Evolutionary conservation across 257 asterid species (phyloP).

Genomic region (Echium plantagineum): DNA sequence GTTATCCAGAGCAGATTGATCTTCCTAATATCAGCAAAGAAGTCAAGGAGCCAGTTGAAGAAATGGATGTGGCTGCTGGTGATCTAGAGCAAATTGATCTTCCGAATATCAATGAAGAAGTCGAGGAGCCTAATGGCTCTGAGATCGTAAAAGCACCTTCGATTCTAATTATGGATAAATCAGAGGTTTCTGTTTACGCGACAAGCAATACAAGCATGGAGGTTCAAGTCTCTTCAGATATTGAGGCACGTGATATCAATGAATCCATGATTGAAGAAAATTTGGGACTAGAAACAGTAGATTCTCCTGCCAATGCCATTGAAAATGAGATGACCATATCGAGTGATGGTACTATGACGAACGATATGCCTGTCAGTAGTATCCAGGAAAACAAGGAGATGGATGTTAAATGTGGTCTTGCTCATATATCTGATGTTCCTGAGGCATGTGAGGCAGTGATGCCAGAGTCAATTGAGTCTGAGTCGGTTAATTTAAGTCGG

Average conservation of each 20-base stretch:
- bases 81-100: constrained; percentile 18
- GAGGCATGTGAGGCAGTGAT: constrained; percentile 57
- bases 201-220: constrained; percentile 12
- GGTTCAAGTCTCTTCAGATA: constrained; percentile 14
- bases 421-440: constrained; percentile 46
- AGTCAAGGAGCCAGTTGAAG: constrained; percentile 16
- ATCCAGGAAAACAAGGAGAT: constrained; percentile 27
- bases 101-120: constrained; percentile 15
- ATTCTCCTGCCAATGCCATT: constrained; percentile 12
- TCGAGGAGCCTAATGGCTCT: constrained; percentile 15
- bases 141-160: constrained; percentile 19
- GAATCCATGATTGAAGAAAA: constrained; percentile 16
- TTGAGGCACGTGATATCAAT: constrained; percentile 12
- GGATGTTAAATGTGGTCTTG: constrained; percentile 40
- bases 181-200: constrained; percentile 16
- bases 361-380: constrained; percentile 9
- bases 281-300: constrained; percentile 21
- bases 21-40: no score
- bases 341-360: not conserved
- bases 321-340: constrained; percentile 14
- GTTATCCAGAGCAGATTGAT: no score
- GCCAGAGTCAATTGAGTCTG: constrained; percentile 58
- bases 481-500: constrained; percentile 81
- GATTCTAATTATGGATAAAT: constrained; percentile 19
- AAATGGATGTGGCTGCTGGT: constrained; percentile 17